These are phyloP conservation scores for Pharnaceum exiguum DNA, from an alignment of 148 eudicot genomes.

Conservation along the genomic window DNA sequence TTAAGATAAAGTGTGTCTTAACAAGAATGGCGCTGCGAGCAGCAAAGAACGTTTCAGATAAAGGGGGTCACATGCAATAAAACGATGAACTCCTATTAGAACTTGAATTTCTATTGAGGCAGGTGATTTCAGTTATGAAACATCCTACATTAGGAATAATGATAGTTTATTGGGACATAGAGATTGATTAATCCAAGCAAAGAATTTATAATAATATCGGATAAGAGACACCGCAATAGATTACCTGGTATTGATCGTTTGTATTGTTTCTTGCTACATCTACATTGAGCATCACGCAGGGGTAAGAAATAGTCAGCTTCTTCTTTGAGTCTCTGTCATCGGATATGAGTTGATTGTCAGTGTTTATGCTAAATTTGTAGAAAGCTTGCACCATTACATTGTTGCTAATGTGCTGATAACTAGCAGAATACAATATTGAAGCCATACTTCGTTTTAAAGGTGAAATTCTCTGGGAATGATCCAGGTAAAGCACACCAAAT, in stretches of 20 bases:
- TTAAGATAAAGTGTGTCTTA: no score
- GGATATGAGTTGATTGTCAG: conserved; percentile 2
- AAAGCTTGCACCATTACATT: neutral
- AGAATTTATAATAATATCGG: neutral
- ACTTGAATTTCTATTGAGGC: no score
- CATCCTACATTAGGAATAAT: no score
- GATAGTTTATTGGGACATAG: no score
- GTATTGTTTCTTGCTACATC: conserved; percentile 97
- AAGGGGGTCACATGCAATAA: no score
- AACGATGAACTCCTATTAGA: no score
- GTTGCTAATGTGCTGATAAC: neutral
- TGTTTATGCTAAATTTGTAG: neutral
- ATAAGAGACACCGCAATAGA: conserved; percentile 10
- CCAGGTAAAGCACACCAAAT: conserved; percentile 98
- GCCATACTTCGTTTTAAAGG: conserved; percentile 75
- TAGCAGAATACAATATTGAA: conserved; percentile 6
- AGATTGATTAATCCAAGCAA: neutral
- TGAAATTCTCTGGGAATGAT: conserved; percentile 95
- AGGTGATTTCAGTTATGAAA: no score
- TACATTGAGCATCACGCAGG: conserved; percentile 98
- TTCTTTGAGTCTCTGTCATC: conserved; percentile 67
- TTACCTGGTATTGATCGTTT: conserved; percentile 96
- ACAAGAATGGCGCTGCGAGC: no score
- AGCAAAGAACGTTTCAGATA: no score
- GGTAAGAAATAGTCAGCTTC: conserved; percentile 96